Evolutionary conservation across 306 rosid genomes (phyloP).

Genomic region (Notholithocarpus densiflorus): DNA sequence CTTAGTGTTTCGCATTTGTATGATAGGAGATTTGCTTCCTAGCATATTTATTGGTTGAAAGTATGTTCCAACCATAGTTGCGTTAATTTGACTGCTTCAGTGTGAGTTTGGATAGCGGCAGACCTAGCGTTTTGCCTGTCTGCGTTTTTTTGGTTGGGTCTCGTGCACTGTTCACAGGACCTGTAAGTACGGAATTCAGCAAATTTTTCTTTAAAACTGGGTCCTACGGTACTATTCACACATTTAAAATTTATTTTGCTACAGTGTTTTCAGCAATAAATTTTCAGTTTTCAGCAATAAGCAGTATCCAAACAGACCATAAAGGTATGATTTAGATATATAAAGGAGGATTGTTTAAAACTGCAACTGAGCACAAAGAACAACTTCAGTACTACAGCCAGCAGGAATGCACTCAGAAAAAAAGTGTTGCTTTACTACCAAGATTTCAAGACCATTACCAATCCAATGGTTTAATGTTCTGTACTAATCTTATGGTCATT

Average conservation of each 20-base stretch:
- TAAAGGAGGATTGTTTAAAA: constrained; percentile 83
- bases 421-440: neutral
- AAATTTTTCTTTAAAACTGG: too few species aligned
- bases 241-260: too few species aligned
- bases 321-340: constrained; percentile 36
- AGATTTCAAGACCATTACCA: neutral
- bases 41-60: neutral
- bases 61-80: neutral
- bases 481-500: constrained; percentile 5
- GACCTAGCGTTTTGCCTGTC: too few species aligned
- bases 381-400: constrained; percentile 88
- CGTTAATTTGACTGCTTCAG: constrained; percentile 9
- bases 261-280: too few species aligned
- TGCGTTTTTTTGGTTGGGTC: too few species aligned
- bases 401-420: constrained; percentile 50
- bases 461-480: neutral
- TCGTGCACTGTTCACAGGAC: too few species aligned
- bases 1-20: neutral
- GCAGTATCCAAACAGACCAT: too few species aligned
- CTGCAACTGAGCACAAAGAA: constrained; percentile 90
- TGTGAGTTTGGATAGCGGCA: neutral
- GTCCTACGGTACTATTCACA: too few species aligned
- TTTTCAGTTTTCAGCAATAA: too few species aligned
- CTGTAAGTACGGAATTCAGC: fast-evolving
- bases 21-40: neutral